Percentiles rank a stretch among this genome's conserved stretches.
Evolutionary conservation across 2,329 filamentous ascomycete genomes (phyloP).

Genomic region (Fusarium floridanum): DNA sequence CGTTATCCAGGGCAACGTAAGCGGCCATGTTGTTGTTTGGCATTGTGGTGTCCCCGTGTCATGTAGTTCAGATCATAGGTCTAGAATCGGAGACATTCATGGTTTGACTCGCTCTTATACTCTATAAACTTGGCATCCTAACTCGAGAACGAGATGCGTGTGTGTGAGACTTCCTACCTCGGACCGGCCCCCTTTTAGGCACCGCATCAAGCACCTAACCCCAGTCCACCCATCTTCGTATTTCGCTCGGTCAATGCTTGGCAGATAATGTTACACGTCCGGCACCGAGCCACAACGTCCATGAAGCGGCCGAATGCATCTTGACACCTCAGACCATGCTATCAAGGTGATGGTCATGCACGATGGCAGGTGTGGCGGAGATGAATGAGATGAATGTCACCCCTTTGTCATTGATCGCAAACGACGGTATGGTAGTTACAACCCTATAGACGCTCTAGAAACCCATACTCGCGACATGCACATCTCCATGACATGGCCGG

Average conservation of each 20-base stretch:
- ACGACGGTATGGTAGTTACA: no score
- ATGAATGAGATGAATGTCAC: background rate
- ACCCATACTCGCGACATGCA: background rate
- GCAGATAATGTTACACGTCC: background rate
- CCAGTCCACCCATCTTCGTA: background rate
- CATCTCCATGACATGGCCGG: background rate
- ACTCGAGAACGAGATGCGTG: no score
- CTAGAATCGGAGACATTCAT: background rate
- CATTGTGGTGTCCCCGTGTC: background rate
- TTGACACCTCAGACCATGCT: background rate
- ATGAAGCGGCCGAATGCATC: background rate
- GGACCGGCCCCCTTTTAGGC: background rate
- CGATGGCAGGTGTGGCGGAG: no score
- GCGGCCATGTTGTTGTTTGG: background rate
- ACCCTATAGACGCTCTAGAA: no score
- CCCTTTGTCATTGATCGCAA: background rate
- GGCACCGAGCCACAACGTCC: no score
- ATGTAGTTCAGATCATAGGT: background rate
- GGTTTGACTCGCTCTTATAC: background rate
- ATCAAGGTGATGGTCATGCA: no score
- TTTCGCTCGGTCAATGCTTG: background rate
- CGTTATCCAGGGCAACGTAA: background rate
- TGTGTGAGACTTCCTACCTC: no score
- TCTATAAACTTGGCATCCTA: fast-evolving
- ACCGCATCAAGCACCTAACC: background rate